Evolutionary conservation across 2,329 filamentous ascomycete genomes (phyloP).

Genomic region (Fusarium secorum): DNA sequence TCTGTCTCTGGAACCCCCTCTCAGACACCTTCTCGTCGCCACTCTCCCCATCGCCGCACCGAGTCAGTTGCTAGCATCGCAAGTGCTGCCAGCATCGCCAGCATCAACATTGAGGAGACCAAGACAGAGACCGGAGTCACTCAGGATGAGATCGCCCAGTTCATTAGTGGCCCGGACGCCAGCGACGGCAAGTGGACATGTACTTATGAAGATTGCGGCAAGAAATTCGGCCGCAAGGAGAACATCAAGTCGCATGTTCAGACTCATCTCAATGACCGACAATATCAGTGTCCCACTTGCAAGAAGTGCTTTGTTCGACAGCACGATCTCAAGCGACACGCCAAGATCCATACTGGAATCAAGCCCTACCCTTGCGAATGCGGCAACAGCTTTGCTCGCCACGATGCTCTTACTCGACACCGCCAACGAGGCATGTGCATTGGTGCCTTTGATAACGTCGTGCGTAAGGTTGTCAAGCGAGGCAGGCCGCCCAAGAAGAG

Average conservation of each 20-base stretch:
- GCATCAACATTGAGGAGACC: constrained; percentile 70
- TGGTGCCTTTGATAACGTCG: constrained; percentile 85
- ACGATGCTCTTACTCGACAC: constrained; percentile 93
- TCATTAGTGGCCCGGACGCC: constrained; percentile 75
- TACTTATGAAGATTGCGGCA: constrained; percentile 79
- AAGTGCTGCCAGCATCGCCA: constrained; percentile 66
- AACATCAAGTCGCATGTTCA: constrained; percentile 99
- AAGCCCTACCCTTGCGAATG: constrained; percentile 96
- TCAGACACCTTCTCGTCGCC: constrained; percentile 29
- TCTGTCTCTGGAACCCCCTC: constrained; percentile 30
- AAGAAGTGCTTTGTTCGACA: constrained; percentile 96
- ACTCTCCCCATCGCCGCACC: constrained; percentile 60
- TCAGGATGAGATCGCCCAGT: constrained; percentile 80
- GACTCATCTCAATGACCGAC: constrained; percentile 94
- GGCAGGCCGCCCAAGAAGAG: constrained; percentile 68
- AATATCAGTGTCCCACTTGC: constrained; percentile 93
- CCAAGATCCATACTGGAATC: constrained; percentile 95
- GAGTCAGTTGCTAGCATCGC: constrained; percentile 67
- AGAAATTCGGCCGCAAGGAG: constrained; percentile 95
- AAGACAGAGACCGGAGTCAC: constrained; percentile 85
- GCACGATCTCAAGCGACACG: constrained; percentile 95
- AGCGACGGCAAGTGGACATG: constrained; percentile 82
- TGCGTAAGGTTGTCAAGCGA: constrained; percentile 67
- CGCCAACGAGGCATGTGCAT: constrained; percentile 96
- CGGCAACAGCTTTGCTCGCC: constrained; percentile 91